These are phyloP conservation scores for Kluyveromyces marxianus DNA, from an alignment of 1,139 yeast genomes.

Conservation along the genomic window DNA sequence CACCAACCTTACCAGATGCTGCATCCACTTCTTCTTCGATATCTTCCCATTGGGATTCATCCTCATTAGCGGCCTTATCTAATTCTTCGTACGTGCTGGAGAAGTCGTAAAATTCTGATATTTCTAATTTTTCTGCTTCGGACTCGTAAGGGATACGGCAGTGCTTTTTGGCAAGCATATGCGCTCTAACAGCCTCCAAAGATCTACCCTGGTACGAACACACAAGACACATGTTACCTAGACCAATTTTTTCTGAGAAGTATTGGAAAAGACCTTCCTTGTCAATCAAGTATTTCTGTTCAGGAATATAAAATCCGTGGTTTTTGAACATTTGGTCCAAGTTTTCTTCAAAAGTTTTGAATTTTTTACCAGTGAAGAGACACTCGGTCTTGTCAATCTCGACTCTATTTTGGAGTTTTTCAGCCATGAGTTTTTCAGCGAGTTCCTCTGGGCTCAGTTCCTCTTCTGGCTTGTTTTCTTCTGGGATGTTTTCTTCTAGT, in stretches of 20 bases:
- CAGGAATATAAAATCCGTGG: slow-evolving; percentile 87
- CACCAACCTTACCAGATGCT: slow-evolving; percentile 34
- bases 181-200: slow-evolving; percentile 84
- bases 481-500: slow-evolving; percentile 14
- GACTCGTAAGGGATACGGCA: slow-evolving; percentile 83
- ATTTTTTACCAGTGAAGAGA: slow-evolving; percentile 62
- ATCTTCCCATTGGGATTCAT: slow-evolving; percentile 36
- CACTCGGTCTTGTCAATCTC: slow-evolving; percentile 70
- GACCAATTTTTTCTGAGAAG: slow-evolving; percentile 83
- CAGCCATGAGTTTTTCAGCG: slow-evolving; percentile 46
- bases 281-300: slow-evolving; percentile 60
- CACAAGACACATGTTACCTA: slow-evolving; percentile 81
- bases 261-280: slow-evolving; percentile 69
- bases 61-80: slow-evolving; percentile 17
- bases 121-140: slow-evolving; percentile 78
- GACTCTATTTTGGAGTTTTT: slow-evolving; percentile 53
- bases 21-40: slow-evolving; percentile 32
- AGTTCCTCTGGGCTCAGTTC: slow-evolving; percentile 38
- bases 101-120: slow-evolving; percentile 88
- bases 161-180: slow-evolving; percentile 83
- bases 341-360: slow-evolving; percentile 48
- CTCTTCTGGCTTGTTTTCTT: slow-evolving; percentile 4
- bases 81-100: slow-evolving; percentile 46
- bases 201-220: slow-evolving; percentile 84
- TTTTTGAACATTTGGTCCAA: slow-evolving; percentile 64